Evolutionary conservation across 1,284 basidiomycete species (phyloP).

Genomic region (Sporisorium graminicola): DNA sequence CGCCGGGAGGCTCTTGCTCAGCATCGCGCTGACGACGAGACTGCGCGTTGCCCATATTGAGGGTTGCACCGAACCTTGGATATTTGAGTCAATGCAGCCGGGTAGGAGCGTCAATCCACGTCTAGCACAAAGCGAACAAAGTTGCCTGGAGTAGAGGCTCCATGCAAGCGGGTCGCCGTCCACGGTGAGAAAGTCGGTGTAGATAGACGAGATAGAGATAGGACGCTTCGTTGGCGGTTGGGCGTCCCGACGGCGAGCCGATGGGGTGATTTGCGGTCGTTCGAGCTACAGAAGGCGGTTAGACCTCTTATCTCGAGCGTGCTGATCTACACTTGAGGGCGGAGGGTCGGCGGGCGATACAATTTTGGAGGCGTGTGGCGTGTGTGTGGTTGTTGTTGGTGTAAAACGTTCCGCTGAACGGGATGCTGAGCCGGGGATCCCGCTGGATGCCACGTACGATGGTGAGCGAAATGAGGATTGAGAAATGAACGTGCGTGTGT

Average conservation of each 20-base stretch:
- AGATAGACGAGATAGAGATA: not conserved
- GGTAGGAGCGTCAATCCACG: not conserved
- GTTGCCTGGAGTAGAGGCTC: not conserved
- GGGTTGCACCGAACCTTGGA: not conserved
- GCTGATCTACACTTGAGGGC: not conserved
- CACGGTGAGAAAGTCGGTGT: not conserved
- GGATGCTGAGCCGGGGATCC: not conserved
- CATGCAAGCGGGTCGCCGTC: constrained; percentile 9
- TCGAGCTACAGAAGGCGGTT: too few relatives aligned
- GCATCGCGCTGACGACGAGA: constrained; percentile 26
- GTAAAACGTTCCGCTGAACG: not conserved
- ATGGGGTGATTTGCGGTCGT: not conserved
- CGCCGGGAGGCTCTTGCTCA: constrained; percentile 2
- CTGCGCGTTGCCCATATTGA: constrained; percentile 38
- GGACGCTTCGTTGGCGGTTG: not conserved
- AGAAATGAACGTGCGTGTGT: not conserved
- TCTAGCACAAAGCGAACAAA: not conserved
- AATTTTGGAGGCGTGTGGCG: not conserved
- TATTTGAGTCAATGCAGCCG: not conserved
- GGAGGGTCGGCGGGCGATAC: not conserved
- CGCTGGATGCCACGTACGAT: not conserved
- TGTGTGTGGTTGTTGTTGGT: not conserved
- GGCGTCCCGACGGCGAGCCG: constrained; percentile 1
- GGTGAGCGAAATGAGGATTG: not conserved
- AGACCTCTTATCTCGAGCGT: not conserved